Evolutionary conservation across 257 asterid genomes (phyloP).

Genomic region (Primulina tabacum): DNA sequence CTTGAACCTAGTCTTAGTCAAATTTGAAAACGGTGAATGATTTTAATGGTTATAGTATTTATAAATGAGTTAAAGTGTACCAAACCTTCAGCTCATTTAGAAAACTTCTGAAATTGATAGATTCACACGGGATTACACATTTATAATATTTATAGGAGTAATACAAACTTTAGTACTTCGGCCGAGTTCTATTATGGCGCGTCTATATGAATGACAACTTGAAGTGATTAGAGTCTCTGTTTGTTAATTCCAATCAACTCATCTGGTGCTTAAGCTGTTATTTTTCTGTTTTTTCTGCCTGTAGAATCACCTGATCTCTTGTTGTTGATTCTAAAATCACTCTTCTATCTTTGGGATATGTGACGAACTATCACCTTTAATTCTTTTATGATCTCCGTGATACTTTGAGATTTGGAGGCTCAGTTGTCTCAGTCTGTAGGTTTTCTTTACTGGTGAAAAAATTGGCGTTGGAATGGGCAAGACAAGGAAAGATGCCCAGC

Average conservation of each 20-base stretch:
- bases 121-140: not conserved
- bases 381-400: slow-evolving; percentile 3
- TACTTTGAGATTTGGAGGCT: slow-evolving; percentile 25
- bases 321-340: not conserved
- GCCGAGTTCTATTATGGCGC: not conserved
- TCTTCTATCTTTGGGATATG: slow-evolving; percentile 1
- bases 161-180: not conserved
- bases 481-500: slow-evolving; percentile 95
- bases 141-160: not conserved
- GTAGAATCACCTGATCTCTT: not conserved
- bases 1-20: too few species aligned
- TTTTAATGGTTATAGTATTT: not conserved
- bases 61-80: not conserved
- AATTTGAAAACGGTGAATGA: not conserved
- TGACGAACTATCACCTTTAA: not conserved
- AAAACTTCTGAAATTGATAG: not conserved
- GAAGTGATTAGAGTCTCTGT: not conserved
- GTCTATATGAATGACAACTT: not conserved
- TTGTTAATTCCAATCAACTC: too few species aligned
- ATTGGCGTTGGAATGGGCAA: slow-evolving; percentile 88
- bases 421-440: slow-evolving; percentile 47
- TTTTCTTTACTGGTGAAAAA: slow-evolving; percentile 75
- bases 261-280: not conserved
- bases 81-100: not conserved
- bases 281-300: not conserved